Base-by-base conservation (phyloP, 176 grass and related monocot species). In the Paspalum vaginatum region DNA sequence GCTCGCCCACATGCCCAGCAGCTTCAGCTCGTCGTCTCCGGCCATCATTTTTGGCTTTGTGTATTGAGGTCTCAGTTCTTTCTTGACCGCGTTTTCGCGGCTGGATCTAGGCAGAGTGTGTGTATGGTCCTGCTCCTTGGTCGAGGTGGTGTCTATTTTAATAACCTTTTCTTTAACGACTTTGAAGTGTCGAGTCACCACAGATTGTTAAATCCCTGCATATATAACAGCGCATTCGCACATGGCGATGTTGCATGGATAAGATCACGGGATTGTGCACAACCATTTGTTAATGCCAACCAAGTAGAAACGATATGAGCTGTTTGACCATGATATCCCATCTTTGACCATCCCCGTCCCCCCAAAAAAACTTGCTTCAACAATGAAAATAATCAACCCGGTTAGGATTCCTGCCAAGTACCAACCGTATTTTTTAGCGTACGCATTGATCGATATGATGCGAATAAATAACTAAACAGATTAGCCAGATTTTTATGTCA, bases 21-120 rank as follows among this genome's bases (percentile, higher is more conserved):
- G 60, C 43, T 83, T 86, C 59, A 86, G 56, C 51, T 88, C 79
- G n/a, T 43, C 54, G 38, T 26, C 39, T 44, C 57, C 44, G 22
- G 67, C 67, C 67, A 70, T 70, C 15, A 32, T 32, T 3, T 1
- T 24, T 2, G n/a, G n/a, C 55, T 18, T 53, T 21, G 54, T 22
- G 54, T 57, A 21, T 9, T 22, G 55, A 57, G 1, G 2, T 57
- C 22, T 58, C n/a, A 57, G 10, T 18, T 58, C n/a, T 58, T 58
- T 24, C 2, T 9, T 10, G n/a, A 10, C 26, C 13, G 57, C 0
- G 21, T 26, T 26, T 57, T 60, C 4, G 32, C 32, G 1, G 4
- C 57, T 60, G 10, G 58, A 1, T 14, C 58, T 27, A 26, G 58
- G 56, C 26, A 54, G 56, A n/a, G n/a, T n/a, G n/a, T n/a, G n/a